A percentile compares a stretch with the other conserved stretches of the same genome.
phyloP scores from a whole-genome alignment of 1,284 basidiomycete species.

The Pholiota adiposa region DNA sequence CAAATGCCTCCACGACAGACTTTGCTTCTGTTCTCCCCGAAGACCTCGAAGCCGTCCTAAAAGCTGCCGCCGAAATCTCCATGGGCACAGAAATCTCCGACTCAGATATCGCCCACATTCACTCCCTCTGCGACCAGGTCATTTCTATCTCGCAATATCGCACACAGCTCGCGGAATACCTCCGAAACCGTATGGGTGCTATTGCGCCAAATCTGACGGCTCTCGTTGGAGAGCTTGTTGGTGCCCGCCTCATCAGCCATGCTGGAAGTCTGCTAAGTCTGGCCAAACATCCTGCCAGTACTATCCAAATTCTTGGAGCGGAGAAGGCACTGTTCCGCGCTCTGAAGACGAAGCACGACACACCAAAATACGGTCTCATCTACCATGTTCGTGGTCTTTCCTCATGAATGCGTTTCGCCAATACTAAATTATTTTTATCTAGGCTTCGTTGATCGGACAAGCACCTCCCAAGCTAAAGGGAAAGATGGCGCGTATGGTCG shows the following conservation, averaged over 20 bases:
- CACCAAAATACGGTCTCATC: slow-evolving; percentile 97
- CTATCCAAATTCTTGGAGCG: slow-evolving; percentile 97
- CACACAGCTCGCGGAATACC: slow-evolving; percentile 91
- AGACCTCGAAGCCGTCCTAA: slow-evolving; percentile 90
- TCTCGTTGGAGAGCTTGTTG: slow-evolving; percentile 95
- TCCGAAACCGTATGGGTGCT: slow-evolving; percentile 96
- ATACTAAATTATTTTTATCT: slow-evolving; percentile 9
- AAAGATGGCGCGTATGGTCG: slow-evolving; percentile 99
- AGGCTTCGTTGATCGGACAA: slow-evolving; percentile 95
- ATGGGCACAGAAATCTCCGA: slow-evolving; percentile 99
- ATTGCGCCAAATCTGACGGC: slow-evolving; percentile 97
- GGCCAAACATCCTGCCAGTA: slow-evolving; percentile 97
- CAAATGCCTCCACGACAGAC: slow-evolving; percentile 86
- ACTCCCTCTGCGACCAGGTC: slow-evolving; percentile 95
- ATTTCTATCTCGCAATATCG: slow-evolving; percentile 96
- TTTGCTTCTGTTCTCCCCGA: slow-evolving; percentile 93
- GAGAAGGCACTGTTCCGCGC: slow-evolving; percentile 99
- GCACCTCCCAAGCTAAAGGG: slow-evolving; percentile 98
- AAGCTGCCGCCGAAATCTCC: slow-evolving; percentile 92
- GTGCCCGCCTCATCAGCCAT: slow-evolving; percentile 95
- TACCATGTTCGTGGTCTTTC: slow-evolving; percentile 74
- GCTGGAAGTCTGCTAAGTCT: slow-evolving; percentile 94
- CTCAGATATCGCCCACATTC: slow-evolving; percentile 93
- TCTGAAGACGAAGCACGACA: slow-evolving; percentile 98
- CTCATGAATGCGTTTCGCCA: slow-evolving; percentile 1